A percentile compares a stretch with the other conserved stretches of the same genome.
phyloP scores from a whole-genome alignment of 108 stramenopile genomes.

The Skeletonema menzelii region DNA sequence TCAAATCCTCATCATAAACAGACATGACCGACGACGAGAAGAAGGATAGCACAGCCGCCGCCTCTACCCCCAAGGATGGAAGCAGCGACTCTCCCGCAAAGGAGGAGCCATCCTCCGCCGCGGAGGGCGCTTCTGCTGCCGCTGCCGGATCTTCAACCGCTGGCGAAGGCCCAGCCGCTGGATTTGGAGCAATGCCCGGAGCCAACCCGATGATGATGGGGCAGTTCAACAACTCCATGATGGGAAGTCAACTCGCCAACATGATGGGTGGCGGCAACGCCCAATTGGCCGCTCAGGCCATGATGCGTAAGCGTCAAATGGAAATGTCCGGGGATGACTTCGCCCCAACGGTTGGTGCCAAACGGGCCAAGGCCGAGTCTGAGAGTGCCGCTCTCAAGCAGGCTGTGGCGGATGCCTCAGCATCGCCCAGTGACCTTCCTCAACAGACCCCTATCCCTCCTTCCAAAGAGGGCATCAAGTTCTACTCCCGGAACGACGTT shows the following conservation, averaged over 20 bases:
- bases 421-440: neutral
- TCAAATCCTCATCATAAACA: neutral
- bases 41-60: neutral
- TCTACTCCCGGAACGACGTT: constrained; percentile 69
- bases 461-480: constrained; percentile 49
- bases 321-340: neutral
- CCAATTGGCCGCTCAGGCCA: neutral
- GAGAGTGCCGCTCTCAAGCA: neutral
- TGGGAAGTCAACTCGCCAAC: neutral
- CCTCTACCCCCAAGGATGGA: neutral
- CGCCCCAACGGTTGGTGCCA: neutral
- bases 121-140: neutral
- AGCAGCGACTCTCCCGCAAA: neutral
- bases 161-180: neutral
- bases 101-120: neutral
- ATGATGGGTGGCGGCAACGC: neutral
- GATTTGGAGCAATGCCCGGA: neutral
- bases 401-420: neutral
- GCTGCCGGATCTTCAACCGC: neutral
- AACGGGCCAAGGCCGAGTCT: neutral
- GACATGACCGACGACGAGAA: neutral
- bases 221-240: neutral
- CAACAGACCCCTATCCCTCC: constrained; percentile 24
- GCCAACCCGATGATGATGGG: constrained; percentile 1
- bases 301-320: neutral